A percentile compares a stretch with the other conserved stretches of the same genome.
phyloP scores from a whole-genome alignment of 139 green algal species.

The Coelastrella sp. region DNA sequence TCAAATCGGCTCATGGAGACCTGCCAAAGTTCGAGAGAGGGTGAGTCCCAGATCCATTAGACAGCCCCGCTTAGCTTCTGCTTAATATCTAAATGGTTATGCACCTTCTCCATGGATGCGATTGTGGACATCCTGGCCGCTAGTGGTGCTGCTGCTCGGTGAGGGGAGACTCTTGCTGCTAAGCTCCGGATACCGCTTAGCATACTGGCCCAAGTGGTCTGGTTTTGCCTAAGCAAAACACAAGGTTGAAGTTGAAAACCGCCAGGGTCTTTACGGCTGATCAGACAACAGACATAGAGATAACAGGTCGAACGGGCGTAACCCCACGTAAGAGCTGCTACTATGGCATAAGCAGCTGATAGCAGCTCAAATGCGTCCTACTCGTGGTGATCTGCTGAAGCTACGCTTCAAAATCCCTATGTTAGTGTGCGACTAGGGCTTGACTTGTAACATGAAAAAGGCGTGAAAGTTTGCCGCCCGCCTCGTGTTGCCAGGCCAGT shows the following conservation, averaged over 20 bases:
- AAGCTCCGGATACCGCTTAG: neutral
- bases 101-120: conserved; percentile 39
- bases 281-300: neutral
- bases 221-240: neutral
- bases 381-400: neutral
- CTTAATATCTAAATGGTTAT: too few species aligned
- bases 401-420: neutral
- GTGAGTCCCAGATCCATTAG: neutral
- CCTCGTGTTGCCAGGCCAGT: neutral
- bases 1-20: conserved; percentile 88
- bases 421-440: conserved; percentile 1
- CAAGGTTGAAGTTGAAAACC: neutral
- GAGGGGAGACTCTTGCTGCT: neutral
- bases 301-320: neutral
- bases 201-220: neutral
- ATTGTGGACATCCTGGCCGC: conserved; percentile 41
- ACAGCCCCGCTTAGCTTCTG: too few species aligned
- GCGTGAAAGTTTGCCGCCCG: neutral
- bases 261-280: neutral
- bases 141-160: neutral
- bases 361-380: neutral
- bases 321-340: conserved; percentile 1
- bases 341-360: neutral
- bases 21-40: conserved; percentile 55
- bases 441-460: conserved; percentile 6